Percentiles rank a stretch among this genome's conserved stretches.
Evolutionary conservation across 495 filamentous ascomycete genomes (phyloP).

Genomic region (Astrocystis sublimbata): DNA sequence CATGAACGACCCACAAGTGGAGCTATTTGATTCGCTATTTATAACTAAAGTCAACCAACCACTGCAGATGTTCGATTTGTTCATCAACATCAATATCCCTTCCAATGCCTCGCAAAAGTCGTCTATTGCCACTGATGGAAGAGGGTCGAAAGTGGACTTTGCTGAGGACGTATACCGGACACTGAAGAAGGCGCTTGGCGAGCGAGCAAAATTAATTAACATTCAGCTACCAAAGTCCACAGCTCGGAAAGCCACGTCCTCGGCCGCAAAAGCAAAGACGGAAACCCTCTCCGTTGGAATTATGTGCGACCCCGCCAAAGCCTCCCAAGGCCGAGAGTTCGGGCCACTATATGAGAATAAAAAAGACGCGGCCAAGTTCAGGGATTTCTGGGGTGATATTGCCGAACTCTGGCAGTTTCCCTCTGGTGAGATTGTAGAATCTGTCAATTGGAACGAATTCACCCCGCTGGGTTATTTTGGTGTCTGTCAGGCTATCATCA

Average conservation of each 20-base stretch:
- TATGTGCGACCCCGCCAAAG: conserved; percentile 68
- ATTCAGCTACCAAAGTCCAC: conserved; percentile 43
- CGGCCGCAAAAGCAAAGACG: conserved; percentile 24
- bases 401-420: conserved; percentile 74
- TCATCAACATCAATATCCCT: conserved; percentile 39
- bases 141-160: conserved; percentile 37
- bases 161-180: conserved; percentile 58
- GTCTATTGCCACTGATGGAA: conserved; percentile 21
- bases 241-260: conserved; percentile 45
- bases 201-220: conserved; percentile 69
- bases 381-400: conserved; percentile 76
- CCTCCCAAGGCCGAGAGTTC: conserved; percentile 74
- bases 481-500: conserved; percentile 77
- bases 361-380: conserved; percentile 64
- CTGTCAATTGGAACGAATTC: conserved; percentile 77
- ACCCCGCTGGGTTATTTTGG: conserved; percentile 48
- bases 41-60: conserved; percentile 69
- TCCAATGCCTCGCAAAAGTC: conserved; percentile 9
- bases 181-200: conserved; percentile 67
- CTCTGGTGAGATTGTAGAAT: conserved; percentile 72
- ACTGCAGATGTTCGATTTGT: conserved; percentile 70
- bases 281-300: conserved; percentile 62
- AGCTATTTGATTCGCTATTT: conserved; percentile 83
- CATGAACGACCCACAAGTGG: conserved; percentile 69
- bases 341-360: conserved; percentile 82